phyloP scores from a whole-genome alignment of 1,284 basidiomycete genomes.

The Cryptococcus wingfieldii region DNA sequence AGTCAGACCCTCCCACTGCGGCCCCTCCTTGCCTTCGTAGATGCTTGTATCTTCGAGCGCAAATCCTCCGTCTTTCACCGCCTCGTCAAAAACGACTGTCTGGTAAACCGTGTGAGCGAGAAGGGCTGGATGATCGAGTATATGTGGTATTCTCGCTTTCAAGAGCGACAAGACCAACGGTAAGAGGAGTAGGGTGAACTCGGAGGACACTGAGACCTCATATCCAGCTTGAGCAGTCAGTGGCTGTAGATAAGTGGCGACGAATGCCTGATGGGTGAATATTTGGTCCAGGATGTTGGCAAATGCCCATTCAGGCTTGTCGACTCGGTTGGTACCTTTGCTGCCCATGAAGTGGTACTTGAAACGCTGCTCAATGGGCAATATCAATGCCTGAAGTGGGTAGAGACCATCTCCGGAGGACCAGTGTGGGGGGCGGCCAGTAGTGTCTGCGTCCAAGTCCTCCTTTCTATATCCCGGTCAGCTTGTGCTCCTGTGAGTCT shows the following conservation, averaged over 20 bases:
- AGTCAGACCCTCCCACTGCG: conserved; percentile 69
- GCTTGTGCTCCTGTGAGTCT: conserved; percentile 34
- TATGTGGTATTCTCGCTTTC: conserved; percentile 64
- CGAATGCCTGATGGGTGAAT: conserved; percentile 74
- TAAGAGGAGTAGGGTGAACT: conserved; percentile 69
- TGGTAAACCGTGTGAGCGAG: conserved; percentile 95
- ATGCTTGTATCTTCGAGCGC: conserved; percentile 52
- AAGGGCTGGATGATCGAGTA: conserved; percentile 74
- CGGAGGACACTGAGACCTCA: conserved; percentile 70
- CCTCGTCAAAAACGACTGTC: conserved; percentile 78
- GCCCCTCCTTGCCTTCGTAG: conserved; percentile 16
- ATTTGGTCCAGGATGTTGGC: conserved; percentile 79
- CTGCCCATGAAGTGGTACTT: conserved; percentile 91
- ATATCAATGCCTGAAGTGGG: conserved; percentile 76
- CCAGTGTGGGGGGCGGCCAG: conserved; percentile 23
- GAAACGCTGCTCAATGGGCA: conserved; percentile 81
- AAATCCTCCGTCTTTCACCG: conserved; percentile 72
- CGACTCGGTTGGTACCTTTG: conserved; percentile 81
- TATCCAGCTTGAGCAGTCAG: conserved; percentile 63
- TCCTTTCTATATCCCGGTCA: conserved; percentile 51
- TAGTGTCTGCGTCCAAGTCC: conserved; percentile 47
- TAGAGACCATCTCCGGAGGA: conserved; percentile 59
- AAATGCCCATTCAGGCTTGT: conserved; percentile 99
- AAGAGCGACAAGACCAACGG: conserved; percentile 69
- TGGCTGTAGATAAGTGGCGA: conserved; percentile 70